phyloP scores from a whole-genome alignment of 768 basidiomycete genomes.

The Gymnopilus junonius region DNA sequence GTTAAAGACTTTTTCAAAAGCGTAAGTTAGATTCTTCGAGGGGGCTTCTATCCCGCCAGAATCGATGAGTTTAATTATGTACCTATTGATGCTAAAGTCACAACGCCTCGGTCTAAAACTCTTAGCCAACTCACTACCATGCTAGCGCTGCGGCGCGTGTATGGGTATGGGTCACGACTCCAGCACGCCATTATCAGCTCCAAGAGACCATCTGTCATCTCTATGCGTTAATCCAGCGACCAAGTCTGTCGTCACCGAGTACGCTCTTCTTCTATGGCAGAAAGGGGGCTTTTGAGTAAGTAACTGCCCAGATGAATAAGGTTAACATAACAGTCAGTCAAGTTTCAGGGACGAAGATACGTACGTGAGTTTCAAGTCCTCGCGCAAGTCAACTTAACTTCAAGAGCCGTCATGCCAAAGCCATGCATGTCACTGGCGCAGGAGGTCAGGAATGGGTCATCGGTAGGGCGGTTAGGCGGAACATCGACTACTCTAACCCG shows the following conservation, averaged over 20 bases:
- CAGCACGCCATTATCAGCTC: neutral
- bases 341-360: no score
- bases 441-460: no score
- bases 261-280: neutral
- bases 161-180: neutral
- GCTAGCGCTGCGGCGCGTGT: neutral
- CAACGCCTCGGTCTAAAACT: neutral
- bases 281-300: neutral
- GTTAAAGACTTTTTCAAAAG: no score
- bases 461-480: no score
- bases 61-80: no score
- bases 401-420: constrained; percentile 4
- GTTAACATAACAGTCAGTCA: no score
- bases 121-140: neutral
- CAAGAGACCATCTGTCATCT: neutral
- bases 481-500: constrained; percentile 20
- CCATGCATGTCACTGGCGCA: constrained; percentile 2
- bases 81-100: no score
- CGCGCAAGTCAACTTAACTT: neutral
- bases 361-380: no score
- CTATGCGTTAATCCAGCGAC: neutral
- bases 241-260: neutral
- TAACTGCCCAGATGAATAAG: no score
- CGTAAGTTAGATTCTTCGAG: no score
- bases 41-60: no score